Base-by-base conservation (phyloP, 2,329 filamentous ascomycete species). In the Trichoderma gracile region DNA sequence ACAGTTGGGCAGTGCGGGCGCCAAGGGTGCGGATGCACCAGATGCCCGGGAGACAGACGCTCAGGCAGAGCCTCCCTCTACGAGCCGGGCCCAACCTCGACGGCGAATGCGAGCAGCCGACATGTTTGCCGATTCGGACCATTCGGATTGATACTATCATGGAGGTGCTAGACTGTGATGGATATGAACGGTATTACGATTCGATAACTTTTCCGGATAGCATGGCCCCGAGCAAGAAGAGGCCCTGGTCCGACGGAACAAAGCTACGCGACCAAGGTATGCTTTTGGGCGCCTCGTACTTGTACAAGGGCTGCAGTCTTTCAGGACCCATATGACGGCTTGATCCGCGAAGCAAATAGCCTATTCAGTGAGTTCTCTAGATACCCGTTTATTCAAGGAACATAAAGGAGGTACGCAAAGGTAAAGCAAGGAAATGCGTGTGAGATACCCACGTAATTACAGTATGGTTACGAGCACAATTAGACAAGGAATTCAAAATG, bases 71-170 rank as follows among this genome's bases (percentile, higher is more conserved):
- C 7, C 33, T 3, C 33, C 30, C 40, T 58, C 67, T 27, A 59
- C 64, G 45, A 68, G 68, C 45, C 65, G 67, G 63, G 71, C 70
- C 53, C 76, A 75, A 64, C 72, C 80, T 68, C 80, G 84, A 70
- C 89, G 85, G 72, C 84, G 89, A 67, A 89, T 91, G 76, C 87
- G 87, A 69, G 91, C 91, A 5, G 90, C 90, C 69, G 91, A 95
- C 73, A 93, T 95, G 91, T 96, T 95, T 84, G 91, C 89, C 12
- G 89, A 90, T 74, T 90, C 89, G 5, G 90, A 90, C 46, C 15
- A 66, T 49, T 64, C 60, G 23, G 61, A 64, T 38, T 47, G 42
- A 9, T 25, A 52, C 27, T 59, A 49, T 21, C 23, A 46, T 43
- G 23, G n/a, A 15, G 25, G 25, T 14, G 38, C 9, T 30, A 1